These are phyloP conservation scores for Monilinia laxa DNA, from an alignment of 2,329 filamentous ascomycete species.

Conservation along the genomic window DNA sequence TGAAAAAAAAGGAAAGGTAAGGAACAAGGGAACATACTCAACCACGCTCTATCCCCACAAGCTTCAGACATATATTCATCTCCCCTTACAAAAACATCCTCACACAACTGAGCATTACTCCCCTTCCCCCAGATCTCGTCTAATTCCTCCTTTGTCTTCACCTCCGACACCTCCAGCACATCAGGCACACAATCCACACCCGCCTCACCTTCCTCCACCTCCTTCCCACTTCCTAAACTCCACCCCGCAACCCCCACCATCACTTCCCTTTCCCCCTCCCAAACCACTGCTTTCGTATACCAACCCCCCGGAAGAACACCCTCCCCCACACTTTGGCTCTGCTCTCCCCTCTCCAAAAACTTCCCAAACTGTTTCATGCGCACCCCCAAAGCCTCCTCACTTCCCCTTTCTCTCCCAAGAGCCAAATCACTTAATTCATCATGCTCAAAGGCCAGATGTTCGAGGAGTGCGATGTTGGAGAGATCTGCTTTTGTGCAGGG, in stretches of 20 bases:
- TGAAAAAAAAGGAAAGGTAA: no score
- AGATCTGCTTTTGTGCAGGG: slow-evolving; percentile 15
- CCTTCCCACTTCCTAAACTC: slow-evolving; percentile 23
- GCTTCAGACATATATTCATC: slow-evolving; percentile 32
- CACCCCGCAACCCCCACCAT: slow-evolving; percentile 31
- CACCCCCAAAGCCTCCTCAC: slow-evolving; percentile 3
- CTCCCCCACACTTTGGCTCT: no score
- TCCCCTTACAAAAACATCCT: slow-evolving; percentile 31
- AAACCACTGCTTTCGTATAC: slow-evolving; percentile 29
- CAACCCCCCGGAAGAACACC: neutral
- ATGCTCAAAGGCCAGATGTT: slow-evolving; percentile 23
- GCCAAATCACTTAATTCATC: slow-evolving; percentile 27
- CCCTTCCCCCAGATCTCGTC: slow-evolving; percentile 27
- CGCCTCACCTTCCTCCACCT: neutral
- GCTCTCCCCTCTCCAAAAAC: neutral
- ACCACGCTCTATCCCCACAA: slow-evolving; percentile 29
- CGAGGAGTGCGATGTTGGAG: slow-evolving; percentile 19
- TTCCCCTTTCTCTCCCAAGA: slow-evolving; percentile 20
- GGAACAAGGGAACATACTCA: slow-evolving; percentile 29
- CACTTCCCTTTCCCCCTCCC: slow-evolving; percentile 10
- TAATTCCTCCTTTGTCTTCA: slow-evolving; percentile 3
- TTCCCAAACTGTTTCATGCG: slow-evolving; percentile 13
- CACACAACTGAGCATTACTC: slow-evolving; percentile 34
- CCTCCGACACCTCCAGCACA: slow-evolving; percentile 13
- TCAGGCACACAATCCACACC: slow-evolving; percentile 10